Conservation (phyloP, 2,329 filamentous ascomycete genomes). For the Ceratocystiopsis sp. region DNA sequence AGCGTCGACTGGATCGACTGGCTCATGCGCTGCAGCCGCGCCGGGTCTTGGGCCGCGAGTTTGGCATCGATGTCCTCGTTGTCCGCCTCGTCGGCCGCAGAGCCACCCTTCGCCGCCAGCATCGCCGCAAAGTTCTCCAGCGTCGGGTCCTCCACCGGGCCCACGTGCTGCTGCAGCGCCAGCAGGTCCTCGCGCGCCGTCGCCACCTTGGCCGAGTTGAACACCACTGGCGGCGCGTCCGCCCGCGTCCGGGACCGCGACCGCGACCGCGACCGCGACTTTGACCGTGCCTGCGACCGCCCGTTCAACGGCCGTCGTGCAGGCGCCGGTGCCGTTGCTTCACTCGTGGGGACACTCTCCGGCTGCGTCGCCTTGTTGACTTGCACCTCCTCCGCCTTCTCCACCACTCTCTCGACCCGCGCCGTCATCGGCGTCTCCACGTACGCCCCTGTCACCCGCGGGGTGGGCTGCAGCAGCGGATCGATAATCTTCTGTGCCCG, state of each 20-base stretch:
- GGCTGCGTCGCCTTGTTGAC: not conserved
- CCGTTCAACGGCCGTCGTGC: not conserved
- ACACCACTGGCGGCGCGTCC: constrained; percentile 28
- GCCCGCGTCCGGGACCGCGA: constrained; percentile 21
- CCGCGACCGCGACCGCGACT: constrained; percentile 9
- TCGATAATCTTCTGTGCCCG: constrained; percentile 24
- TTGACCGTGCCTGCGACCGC: not conserved
- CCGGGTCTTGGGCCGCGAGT: constrained; percentile 14
- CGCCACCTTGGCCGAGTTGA: constrained; percentile 35
- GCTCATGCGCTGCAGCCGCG: constrained; percentile 26
- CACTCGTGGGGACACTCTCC: no score
- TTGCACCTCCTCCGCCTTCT: not conserved
- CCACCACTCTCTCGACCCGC: constrained; percentile 19
- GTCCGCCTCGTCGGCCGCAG: constrained; percentile 13
- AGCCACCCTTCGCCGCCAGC: constrained; percentile 15
- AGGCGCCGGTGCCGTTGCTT: not conserved
- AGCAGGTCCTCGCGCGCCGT: constrained; percentile 38
- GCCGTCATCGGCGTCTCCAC: constrained; percentile 36
- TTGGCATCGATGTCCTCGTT: constrained; percentile 8
- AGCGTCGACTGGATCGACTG: constrained; percentile 34
- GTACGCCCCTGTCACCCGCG: constrained; percentile 36
- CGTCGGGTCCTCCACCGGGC: constrained; percentile 42
- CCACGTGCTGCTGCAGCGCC: constrained; percentile 32
- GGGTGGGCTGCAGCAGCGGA: constrained; percentile 32
- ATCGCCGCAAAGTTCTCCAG: constrained; percentile 40